These are phyloP conservation scores for Heterococcus sp. DNA, from an alignment of 108 stramenopile genomes.

Conservation along the genomic window DNA sequence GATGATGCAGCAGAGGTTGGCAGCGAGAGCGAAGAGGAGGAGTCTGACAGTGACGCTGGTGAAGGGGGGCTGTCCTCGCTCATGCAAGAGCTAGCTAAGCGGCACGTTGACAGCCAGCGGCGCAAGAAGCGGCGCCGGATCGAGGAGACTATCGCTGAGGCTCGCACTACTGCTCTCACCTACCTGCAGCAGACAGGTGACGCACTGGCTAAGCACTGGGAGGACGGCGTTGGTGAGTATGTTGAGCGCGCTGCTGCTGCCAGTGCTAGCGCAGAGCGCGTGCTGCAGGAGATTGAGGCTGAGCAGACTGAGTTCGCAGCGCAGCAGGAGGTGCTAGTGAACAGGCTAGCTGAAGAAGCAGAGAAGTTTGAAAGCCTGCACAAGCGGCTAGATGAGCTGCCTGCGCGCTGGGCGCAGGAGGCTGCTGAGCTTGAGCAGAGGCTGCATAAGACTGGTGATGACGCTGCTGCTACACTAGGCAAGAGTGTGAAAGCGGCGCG, in stretches of 20 bases:
- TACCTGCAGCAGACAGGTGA: not conserved
- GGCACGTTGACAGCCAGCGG: not conserved
- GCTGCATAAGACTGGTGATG: not conserved
- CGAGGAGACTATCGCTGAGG: not conserved
- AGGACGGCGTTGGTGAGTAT: not conserved
- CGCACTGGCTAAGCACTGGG: not conserved
- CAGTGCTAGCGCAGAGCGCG: not conserved
- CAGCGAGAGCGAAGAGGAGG: no score
- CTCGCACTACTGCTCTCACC: not conserved
- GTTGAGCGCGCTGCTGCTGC: not conserved
- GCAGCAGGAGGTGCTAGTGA: not conserved
- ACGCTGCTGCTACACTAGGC: not conserved
- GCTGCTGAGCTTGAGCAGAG: not conserved
- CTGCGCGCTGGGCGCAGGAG: not conserved
- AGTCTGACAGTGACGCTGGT: no score
- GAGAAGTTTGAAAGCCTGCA: not conserved
- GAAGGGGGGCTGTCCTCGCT: not conserved
- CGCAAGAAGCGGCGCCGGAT: not conserved
- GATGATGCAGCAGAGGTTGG: no score
- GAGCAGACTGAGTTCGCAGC: not conserved
- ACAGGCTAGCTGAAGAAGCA: not conserved
- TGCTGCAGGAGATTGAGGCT: not conserved
- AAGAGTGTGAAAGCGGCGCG: not conserved
- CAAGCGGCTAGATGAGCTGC: not conserved
- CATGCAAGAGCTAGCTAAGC: not conserved